Base-by-base conservation (phyloP, 2,329 filamentous ascomycete species). In the Tolypocladium pustulatum region DNA sequence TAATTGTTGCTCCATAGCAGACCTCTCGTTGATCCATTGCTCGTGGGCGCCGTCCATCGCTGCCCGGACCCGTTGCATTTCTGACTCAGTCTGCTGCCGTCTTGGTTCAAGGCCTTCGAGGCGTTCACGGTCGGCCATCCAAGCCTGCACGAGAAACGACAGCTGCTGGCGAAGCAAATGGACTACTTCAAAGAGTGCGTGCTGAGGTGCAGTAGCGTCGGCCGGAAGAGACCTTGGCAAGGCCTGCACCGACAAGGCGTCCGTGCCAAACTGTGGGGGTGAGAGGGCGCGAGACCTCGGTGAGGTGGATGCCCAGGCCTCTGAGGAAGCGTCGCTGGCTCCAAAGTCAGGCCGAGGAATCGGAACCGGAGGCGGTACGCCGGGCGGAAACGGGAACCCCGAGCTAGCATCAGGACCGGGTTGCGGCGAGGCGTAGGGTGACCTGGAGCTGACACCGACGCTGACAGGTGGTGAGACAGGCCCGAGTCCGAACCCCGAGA, bases 51-150 rank as follows among this genome's bases (percentile, higher is more conserved):
- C 43, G 3, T 57, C 51, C 32, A 59, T 30, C 15, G 41, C 15
- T 22, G 38, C 20, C 20, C 22, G 55, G 22, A 40, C 2, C 4
- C 36, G 58, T 13, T n/a, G 30, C 1, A 40, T 27, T 25, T 55
- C 55, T 7, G 20, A n/a, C 55, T 55, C 51, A 13, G 40, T 27
- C 20, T 57, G 32, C 34, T 40, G 38, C 25, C 22, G 54, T 27
- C 15, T 12, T n/a, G 15, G 40, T 2, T 43, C n/a, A 15, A 56
- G 30, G 10, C 55, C 36, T 25, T 57, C 55, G 6, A 56, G 40
- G 7, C 55, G 41, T 13, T 57, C 55, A 27, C 55, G 58, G 22
- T 59, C 55, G 17, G 55, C 38, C 58, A 59, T 57, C 58, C 58
- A 59, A 20, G 55, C 55, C 22, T 59, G 49, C 7, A 57, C 17